Evolutionary conservation across 2,329 filamentous ascomycete species (phyloP), one percentile per base, ranked within the genome.

Genomic region (Onygenales sp.): DNA sequence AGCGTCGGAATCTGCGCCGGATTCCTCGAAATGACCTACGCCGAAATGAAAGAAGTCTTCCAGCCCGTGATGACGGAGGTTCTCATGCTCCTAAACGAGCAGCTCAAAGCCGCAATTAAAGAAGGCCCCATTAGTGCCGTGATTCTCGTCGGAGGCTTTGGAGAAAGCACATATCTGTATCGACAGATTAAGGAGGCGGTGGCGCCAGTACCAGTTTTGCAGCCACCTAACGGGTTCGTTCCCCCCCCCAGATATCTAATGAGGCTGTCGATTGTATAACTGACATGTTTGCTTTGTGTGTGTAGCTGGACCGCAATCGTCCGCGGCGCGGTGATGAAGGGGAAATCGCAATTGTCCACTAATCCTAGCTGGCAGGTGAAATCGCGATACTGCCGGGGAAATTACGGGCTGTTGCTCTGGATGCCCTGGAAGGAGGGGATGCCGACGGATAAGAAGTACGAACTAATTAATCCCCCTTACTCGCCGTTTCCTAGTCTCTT

Each of bases 371-470:
- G 47, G 47, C 39, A 49, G n/a, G 47, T 49, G 10, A 39, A 31
- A 40, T 49, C 47, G 36, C 47, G 47, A 14, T 49, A 49, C 11
- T 49, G 47, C 13, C 47, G 47, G 17, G 47, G 47, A 3, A 49
- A 49, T 49, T 49, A 49, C 40, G 47, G 47, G 7, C 32, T 49
- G 47, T 17, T 40, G 36, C 17, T 49, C 11, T 49, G 47, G 47
- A 40, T 42, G 47, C 47, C 36, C n/a, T 49, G 47, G 47, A 49
- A 49, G 21, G 6, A 13, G 36, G 47, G 47, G n/a, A 49, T 49
- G 47, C 47, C 47, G 31, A 49, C 47, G 13, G 36, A 49, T 36
- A 49, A 49, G 36, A 49, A 49, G 47, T 49, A 49, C 9, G 47
- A 27, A 27, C 4, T 4, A 4, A 27, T 3, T 17, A 17, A 17